Evolutionary conservation across 2,329 filamentous ascomycete genomes (phyloP), one percentile per base, ranked within the genome.

Genomic region (Fusarium vanettenii): DNA sequence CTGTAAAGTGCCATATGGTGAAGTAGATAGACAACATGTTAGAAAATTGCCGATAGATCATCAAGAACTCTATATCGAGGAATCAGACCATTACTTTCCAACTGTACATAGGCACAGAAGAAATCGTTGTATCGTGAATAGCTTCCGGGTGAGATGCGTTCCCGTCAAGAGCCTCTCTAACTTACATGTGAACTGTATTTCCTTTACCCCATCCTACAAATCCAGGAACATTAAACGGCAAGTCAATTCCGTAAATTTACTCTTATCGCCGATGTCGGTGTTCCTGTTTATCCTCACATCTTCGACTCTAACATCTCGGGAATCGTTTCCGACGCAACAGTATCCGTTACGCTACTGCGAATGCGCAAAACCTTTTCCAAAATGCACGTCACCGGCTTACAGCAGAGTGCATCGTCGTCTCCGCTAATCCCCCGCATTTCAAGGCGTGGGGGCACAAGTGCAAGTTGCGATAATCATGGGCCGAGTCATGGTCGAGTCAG

Each of bases 401-500:
- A 27, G 13, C 16, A 29, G 5, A 52, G 6, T 31, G 33, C 56
- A 59, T 41, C 48, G 9, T 25, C 22, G 14, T 13, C 22, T 20
- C 56, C 56, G 33, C 35, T 39, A 39, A 39, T 59, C 22, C 57
- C 57, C 57, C 57, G 57, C 37, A 60, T 60, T 60, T 45, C 14
- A 25, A 14, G 27, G 37, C 27, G 37, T 60, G 57, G 57, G 57
- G 57, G 57, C 9, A 29, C 27, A 41, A 16, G 6, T 41, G 14
- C 35, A 60, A 31, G 37, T 22, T 16, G n/a, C 35, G 57, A 60
- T 43, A 60, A 37, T 13, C 33, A 41, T 60, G 57, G 57, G 57
- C 57, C 37, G 57, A 60, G 57, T 60, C 57, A 60, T 60, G 57
- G 57, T 37, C 57, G 57, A 60, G 57, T 60, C 57, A 60, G 22